Percentiles rank a stretch among this genome's conserved stretches.
phyloP scores from a whole-genome alignment of 116 monocot species.

The Zostera marina region DNA sequence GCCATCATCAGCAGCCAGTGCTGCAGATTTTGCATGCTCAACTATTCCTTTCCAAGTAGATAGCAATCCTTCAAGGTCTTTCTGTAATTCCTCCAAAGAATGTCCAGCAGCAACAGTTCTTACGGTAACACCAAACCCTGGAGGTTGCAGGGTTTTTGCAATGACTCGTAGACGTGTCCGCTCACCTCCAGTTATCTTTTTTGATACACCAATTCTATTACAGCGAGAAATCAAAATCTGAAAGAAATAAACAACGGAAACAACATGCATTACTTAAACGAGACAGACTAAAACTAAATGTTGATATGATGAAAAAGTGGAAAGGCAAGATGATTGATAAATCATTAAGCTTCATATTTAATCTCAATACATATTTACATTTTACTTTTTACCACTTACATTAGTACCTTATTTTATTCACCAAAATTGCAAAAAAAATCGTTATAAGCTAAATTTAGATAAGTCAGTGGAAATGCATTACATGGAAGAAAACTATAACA shows the following conservation, averaged over 20 bases:
- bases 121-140: constrained; percentile 79
- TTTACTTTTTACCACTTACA: no score
- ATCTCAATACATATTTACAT: no score
- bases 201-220: constrained; percentile 76
- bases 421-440: no score
- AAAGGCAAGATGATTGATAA: no score
- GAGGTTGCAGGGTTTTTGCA: constrained; percentile 57
- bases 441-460: no score
- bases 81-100: constrained; percentile 77
- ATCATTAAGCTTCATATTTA: no score
- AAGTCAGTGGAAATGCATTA: no score
- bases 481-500: no score
- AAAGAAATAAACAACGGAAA: constrained; percentile 5
- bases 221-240: constrained; percentile 66
- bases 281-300: neutral
- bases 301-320: neutral
- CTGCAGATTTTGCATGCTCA: constrained; percentile 92
- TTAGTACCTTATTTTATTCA: no score
- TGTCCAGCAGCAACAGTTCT: constrained; percentile 84
- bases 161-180: constrained; percentile 66
- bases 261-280: neutral
- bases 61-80: constrained; percentile 67
- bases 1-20: constrained; percentile 82
- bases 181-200: constrained; percentile 76
- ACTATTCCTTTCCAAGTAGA: constrained; percentile 77